These are phyloP conservation scores for Colletotrichum echinochloae DNA, from an alignment of 2,329 filamentous ascomycete species.

Conservation along the genomic window DNA sequence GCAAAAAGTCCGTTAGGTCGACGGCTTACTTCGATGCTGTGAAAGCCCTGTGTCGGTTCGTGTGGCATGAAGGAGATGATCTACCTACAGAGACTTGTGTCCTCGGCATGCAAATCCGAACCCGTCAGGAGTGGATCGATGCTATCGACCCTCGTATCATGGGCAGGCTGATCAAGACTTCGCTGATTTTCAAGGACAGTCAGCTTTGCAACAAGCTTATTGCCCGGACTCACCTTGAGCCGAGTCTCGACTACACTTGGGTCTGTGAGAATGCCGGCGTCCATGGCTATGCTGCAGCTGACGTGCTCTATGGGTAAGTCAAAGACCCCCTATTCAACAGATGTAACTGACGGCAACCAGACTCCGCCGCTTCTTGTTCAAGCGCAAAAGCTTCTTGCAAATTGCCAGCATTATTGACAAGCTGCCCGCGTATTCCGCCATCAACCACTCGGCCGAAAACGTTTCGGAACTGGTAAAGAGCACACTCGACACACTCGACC, in stretches of 20 bases:
- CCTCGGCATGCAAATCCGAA: constrained; percentile 6
- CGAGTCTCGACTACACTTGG: constrained; percentile 15
- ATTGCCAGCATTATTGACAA: constrained; percentile 10
- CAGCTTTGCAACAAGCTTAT: constrained; percentile 6
- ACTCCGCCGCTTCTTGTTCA: constrained; percentile 20
- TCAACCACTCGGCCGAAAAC: neutral
- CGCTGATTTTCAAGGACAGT: constrained; percentile 11
- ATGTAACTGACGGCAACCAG: constrained; percentile 10
- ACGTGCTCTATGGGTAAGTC: constrained; percentile 20
- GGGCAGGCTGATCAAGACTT: constrained; percentile 17
- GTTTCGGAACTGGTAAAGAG: constrained; percentile 2
- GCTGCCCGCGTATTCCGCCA: constrained; percentile 8
- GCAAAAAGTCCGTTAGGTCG: constrained; percentile 3
- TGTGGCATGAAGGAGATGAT: constrained; percentile 5
- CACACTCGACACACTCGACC: constrained; percentile 4
- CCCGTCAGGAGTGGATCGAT: constrained; percentile 14
- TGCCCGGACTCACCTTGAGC: constrained; percentile 1
- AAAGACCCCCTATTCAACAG: too few species aligned
- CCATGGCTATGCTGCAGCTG: constrained; percentile 3
- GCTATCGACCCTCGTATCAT: constrained; percentile 13
- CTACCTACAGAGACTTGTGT: neutral
- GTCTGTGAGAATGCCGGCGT: constrained; percentile 13
- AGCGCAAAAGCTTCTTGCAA: constrained; percentile 22
- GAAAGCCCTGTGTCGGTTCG: constrained; percentile 4
- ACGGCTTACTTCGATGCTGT: constrained; percentile 10